Percentiles rank a stretch among this genome's conserved stretches.
Evolutionary conservation across 345 rosid genomes (phyloP).

Genomic region (Acer saccharum): DNA sequence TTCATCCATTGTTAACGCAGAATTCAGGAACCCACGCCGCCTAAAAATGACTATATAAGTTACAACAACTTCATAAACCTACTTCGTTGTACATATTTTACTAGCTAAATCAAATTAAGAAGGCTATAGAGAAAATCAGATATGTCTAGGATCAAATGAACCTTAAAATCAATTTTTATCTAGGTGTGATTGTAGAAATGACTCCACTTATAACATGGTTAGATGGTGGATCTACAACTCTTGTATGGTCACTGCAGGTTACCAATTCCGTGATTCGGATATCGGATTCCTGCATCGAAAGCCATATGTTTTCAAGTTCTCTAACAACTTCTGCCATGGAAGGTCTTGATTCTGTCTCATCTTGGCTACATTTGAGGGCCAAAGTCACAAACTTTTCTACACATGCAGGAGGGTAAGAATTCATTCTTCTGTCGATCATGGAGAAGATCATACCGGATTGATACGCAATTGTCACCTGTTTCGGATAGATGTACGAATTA

Average conservation of each 20-base stretch:
- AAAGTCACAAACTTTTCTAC: constrained; percentile 69
- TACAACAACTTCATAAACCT: too few species aligned
- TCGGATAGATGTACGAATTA: neutral
- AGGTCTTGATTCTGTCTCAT: constrained; percentile 76
- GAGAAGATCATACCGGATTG: constrained; percentile 80
- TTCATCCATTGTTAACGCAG: too few species aligned
- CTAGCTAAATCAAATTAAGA: too few species aligned
- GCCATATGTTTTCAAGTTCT: constrained; percentile 76
- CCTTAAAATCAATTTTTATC: constrained; percentile 30
- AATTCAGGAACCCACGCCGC: too few species aligned
- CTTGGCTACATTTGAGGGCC: constrained; percentile 73
- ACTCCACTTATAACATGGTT: constrained; percentile 74
- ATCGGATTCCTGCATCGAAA: constrained; percentile 54
- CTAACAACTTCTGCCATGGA: constrained; percentile 85
- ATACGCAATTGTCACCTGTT: constrained; percentile 66
- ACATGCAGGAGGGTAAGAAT: constrained; percentile 77
- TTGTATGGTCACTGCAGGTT: constrained; percentile 11
- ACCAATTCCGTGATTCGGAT: constrained; percentile 21
- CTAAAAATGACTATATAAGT: too few species aligned
- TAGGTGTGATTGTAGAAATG: constrained; percentile 64
- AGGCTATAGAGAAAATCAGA: too few species aligned
- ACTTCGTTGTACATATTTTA: too few species aligned
- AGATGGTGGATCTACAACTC: constrained; percentile 31
- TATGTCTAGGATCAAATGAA: too few species aligned
- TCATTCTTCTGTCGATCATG: constrained; percentile 71